phyloP scores from a whole-genome alignment of 441 rosid species.

The Erysimum pusillum region DNA sequence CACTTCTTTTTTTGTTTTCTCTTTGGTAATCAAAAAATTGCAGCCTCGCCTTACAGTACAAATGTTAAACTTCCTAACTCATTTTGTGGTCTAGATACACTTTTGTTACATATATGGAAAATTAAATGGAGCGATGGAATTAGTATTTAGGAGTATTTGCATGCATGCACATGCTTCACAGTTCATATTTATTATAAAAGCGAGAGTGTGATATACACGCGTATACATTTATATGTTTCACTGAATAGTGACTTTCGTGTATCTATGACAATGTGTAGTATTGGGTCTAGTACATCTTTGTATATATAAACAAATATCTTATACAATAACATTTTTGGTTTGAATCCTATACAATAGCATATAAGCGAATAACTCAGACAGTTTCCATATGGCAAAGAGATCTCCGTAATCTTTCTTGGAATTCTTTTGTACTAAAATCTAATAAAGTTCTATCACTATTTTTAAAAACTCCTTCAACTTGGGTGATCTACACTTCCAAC shows the following conservation, averaged over 20 bases:
- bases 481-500: slow-evolving; percentile 11
- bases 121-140: not conserved
- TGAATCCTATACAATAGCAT: not conserved
- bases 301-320: not conserved
- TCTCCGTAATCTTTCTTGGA: slow-evolving; percentile 45
- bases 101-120: not conserved
- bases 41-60: not conserved
- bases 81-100: not conserved
- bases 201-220: slow-evolving; percentile 17
- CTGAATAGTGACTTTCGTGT: not conserved
- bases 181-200: not conserved
- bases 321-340: not conserved
- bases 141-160: not conserved
- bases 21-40: not conserved
- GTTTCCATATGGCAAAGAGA: slow-evolving; percentile 44
- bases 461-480: slow-evolving; percentile 33
- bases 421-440: slow-evolving; percentile 29
- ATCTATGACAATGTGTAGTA: not conserved
- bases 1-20: too few relatives aligned
- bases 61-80: not conserved
- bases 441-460: slow-evolving; percentile 14
- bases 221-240: not conserved
- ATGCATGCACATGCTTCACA: slow-evolving; percentile 32
- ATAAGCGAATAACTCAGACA: slow-evolving; percentile 39
- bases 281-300: not conserved